Percentiles rank a stretch among this genome's conserved stretches.
Conservation (phyloP, 441 rosid species). For the Pelargonium fulgidum region DNA sequence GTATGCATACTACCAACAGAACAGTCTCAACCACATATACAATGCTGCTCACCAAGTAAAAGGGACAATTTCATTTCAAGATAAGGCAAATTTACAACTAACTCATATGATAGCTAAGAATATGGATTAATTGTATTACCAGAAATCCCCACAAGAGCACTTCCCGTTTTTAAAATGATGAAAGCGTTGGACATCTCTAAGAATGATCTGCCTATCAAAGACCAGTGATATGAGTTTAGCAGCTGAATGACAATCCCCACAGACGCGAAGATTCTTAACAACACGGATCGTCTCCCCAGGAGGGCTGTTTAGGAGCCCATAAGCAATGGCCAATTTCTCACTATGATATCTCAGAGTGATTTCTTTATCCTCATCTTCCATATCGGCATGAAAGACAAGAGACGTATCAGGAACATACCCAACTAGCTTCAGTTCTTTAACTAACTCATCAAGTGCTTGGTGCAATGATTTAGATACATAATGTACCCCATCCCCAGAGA, state of each 20-base stretch:
- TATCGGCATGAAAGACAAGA: conserved; percentile 43
- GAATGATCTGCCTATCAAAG: conserved; percentile 45
- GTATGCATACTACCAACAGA: neutral
- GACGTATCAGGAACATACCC: conserved; percentile 62
- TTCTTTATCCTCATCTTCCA: conserved; percentile 45
- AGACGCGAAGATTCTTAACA: conserved; percentile 54
- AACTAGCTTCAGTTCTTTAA: conserved; percentile 47
- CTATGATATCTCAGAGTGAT: conserved; percentile 54
- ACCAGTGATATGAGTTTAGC: conserved; percentile 45
- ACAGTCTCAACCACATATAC: neutral
- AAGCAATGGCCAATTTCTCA: conserved; percentile 51
- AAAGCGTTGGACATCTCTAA: conserved; percentile 63
- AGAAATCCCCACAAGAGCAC: conserved; percentile 61
- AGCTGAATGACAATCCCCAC: conserved; percentile 62
- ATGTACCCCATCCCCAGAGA: conserved; percentile 61
- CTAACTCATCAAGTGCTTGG: conserved; percentile 38
- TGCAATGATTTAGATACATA: conserved; percentile 31
- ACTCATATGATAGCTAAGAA: neutral
- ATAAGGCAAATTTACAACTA: neutral
- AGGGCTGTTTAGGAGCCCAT: conserved; percentile 48
- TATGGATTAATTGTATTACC: conserved; percentile 31
- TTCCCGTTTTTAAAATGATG: conserved; percentile 53
- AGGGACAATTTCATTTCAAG: neutral
- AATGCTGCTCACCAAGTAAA: neutral
- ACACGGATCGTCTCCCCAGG: conserved; percentile 48